phyloP scores from a whole-genome alignment of 441 rosid genomes.

The Eutrema salsugineum region DNA sequence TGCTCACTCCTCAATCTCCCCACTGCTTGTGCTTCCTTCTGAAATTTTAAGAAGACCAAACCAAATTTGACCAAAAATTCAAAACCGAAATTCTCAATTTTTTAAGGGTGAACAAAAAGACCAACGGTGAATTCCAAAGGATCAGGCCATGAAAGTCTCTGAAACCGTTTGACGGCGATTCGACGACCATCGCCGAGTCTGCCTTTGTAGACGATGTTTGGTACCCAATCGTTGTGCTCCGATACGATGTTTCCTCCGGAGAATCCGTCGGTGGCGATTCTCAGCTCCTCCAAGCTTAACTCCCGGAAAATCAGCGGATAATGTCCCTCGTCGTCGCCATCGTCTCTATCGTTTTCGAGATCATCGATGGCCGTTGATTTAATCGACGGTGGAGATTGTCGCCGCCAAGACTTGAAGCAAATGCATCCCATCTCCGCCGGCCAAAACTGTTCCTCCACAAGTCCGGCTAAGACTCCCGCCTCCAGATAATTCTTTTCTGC shows the following conservation, averaged over 20 bases:
- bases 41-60: background rate
- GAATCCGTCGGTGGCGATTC: constrained; percentile 81
- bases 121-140: constrained; percentile 73
- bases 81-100: too few relatives aligned
- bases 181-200: constrained; percentile 59
- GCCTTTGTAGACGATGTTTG: constrained; percentile 82
- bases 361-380: background rate
- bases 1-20: constrained; percentile 77
- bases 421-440: constrained; percentile 29
- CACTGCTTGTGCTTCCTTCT: constrained; percentile 85
- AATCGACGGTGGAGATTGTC: constrained; percentile 8
- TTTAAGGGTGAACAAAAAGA: background rate
- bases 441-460: background rate
- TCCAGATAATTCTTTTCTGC: background rate
- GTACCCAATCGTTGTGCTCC: constrained; percentile 60
- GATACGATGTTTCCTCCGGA: constrained; percentile 70
- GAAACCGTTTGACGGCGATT: constrained; percentile 78
- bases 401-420: constrained; percentile 26
- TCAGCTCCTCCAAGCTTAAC: constrained; percentile 73
- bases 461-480: constrained; percentile 6
- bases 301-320: constrained; percentile 42
- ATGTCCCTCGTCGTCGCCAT: background rate
- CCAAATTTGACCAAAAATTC: background rate
- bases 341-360: background rate
- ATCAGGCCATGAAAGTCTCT: constrained; percentile 80